These are phyloP conservation scores for Ceratopteris richardii DNA, from an alignment of 75 land plant genomes.

Conservation along the genomic window DNA sequence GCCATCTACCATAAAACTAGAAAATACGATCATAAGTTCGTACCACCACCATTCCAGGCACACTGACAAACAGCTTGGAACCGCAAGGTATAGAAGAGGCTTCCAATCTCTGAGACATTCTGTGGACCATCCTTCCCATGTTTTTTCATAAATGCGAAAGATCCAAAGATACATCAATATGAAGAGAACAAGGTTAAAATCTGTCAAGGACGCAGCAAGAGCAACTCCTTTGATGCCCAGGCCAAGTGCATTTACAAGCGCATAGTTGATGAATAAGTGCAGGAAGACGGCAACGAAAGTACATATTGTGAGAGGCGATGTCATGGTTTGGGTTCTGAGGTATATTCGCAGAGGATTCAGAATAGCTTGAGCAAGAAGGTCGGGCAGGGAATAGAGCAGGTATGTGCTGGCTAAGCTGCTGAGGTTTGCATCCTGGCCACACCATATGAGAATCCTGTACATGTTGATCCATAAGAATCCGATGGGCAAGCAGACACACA, in stretches of 20 bases:
- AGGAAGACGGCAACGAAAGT: constrained; percentile 6
- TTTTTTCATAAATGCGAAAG: background rate
- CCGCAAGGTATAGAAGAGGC: constrained; percentile 22
- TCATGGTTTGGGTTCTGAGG: constrained; percentile 14
- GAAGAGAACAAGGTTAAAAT: constrained; percentile 12
- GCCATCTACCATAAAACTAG: constrained; percentile 29
- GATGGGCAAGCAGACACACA: constrained; percentile 4
- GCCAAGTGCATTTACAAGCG: background rate
- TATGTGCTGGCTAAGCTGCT: constrained; percentile 5
- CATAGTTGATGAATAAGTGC: constrained; percentile 5
- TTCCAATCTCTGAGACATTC: constrained; percentile 29
- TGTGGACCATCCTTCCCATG: background rate
- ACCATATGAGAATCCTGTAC: constrained; percentile 6
- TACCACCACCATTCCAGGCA: constrained; percentile 60
- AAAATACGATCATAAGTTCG: constrained; percentile 37
- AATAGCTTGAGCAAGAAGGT: constrained; percentile 1
- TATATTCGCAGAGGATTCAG: constrained; percentile 20
- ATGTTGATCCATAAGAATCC: constrained; percentile 5
- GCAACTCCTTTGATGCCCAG: constrained; percentile 10
- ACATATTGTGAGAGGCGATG: constrained; percentile 5
- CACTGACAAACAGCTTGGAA: constrained; percentile 38
- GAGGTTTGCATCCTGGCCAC: constrained; percentile 11
- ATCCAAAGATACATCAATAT: constrained; percentile 15
- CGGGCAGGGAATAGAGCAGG: constrained; percentile 9
- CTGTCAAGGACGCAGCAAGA: constrained; percentile 5